Percentiles rank a stretch among this genome's conserved stretches.
Conservation (phyloP, 306 rosid species). For the Prunus dulcis region DNA sequence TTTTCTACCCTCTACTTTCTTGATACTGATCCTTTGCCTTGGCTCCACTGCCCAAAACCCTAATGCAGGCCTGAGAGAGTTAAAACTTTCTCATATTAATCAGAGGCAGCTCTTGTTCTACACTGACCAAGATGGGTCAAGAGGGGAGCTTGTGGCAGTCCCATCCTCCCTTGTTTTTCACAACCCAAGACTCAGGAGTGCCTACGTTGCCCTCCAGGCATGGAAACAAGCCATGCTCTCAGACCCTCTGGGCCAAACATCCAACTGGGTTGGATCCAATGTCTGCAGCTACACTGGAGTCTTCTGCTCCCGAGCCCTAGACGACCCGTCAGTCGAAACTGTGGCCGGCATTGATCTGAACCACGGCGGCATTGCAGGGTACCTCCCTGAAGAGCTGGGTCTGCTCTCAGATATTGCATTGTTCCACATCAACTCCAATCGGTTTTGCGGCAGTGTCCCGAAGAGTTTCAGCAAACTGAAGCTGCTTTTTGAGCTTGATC, state of each 20-base stretch:
- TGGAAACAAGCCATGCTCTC: slow-evolving; percentile 72
- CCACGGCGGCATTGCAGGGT: slow-evolving; percentile 70
- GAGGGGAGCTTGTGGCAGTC: not conserved
- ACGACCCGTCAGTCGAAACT: slow-evolving; percentile 39
- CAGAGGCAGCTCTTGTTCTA: slow-evolving; percentile 7
- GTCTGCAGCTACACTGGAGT: slow-evolving; percentile 64
- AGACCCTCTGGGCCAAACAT: slow-evolving; percentile 47
- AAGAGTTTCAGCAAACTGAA: slow-evolving; percentile 36
- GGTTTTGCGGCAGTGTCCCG: slow-evolving; percentile 67
- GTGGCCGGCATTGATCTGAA: slow-evolving; percentile 81
- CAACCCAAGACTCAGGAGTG: slow-evolving; percentile 43
- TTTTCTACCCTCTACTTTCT: not conserved
- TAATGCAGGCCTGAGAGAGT: slow-evolving; percentile 11
- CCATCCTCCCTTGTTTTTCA: slow-evolving; percentile 38
- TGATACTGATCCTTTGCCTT: slow-evolving; percentile 4
- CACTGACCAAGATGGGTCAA: slow-evolving; percentile 9
- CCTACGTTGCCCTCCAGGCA: slow-evolving; percentile 62
- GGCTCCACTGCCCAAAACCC: not conserved
- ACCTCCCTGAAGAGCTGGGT: slow-evolving; percentile 65
- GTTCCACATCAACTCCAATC: slow-evolving; percentile 63
- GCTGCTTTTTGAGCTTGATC: slow-evolving; percentile 57
- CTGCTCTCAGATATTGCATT: slow-evolving; percentile 48
- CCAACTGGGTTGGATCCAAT: slow-evolving; percentile 54
- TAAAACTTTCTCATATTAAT: not conserved
- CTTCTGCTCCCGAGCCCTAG: slow-evolving; percentile 46